phyloP scores from a whole-genome alignment of 345 rosid genomes.

The Eutrema yunnanense region DNA sequence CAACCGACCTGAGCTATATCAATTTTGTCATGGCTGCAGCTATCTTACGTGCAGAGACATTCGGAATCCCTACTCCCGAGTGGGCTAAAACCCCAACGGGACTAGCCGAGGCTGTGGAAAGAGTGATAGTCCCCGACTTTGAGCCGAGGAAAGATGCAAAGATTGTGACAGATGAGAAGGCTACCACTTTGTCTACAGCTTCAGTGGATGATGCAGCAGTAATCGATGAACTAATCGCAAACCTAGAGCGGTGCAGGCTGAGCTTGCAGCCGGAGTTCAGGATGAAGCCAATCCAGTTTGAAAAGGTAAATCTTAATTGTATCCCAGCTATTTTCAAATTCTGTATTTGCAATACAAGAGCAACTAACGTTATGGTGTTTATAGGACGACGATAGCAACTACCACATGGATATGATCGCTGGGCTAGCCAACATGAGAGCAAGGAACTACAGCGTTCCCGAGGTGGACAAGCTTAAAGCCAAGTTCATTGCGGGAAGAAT shows the following conservation, averaged over 20 bases:
- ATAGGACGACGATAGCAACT: conserved; percentile 97
- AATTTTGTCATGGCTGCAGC: conserved; percentile 72
- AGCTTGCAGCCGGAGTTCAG: conserved; percentile 52
- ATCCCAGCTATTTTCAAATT: background rate
- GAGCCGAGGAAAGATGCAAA: conserved; percentile 75
- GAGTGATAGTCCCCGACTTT: conserved; percentile 80
- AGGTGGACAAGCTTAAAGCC: conserved; percentile 97
- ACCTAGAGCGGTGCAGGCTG: conserved; percentile 60
- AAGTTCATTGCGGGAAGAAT: conserved; percentile 99
- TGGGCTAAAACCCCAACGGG: conserved; percentile 60
- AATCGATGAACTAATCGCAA: conserved; percentile 57
- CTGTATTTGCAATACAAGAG: background rate
- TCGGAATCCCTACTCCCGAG: conserved; percentile 78
- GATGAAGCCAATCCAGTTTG: conserved; percentile 95
- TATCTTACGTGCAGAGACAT: conserved; percentile 85
- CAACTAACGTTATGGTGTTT: background rate
- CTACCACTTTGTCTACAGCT: conserved; percentile 63
- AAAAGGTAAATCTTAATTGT: conserved; percentile 57
- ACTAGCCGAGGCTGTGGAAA: conserved; percentile 67
- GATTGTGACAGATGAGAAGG: conserved; percentile 92
- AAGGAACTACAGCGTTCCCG: conserved; percentile 91
- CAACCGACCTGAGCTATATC: conserved; percentile 62
- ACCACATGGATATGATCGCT: conserved; percentile 97
- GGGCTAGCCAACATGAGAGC: conserved; percentile 99
- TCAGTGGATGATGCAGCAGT: conserved; percentile 82